These are phyloP conservation scores for Solanum paucissectum DNA, from an alignment of 257 asterid genomes.

Conservation along the genomic window DNA sequence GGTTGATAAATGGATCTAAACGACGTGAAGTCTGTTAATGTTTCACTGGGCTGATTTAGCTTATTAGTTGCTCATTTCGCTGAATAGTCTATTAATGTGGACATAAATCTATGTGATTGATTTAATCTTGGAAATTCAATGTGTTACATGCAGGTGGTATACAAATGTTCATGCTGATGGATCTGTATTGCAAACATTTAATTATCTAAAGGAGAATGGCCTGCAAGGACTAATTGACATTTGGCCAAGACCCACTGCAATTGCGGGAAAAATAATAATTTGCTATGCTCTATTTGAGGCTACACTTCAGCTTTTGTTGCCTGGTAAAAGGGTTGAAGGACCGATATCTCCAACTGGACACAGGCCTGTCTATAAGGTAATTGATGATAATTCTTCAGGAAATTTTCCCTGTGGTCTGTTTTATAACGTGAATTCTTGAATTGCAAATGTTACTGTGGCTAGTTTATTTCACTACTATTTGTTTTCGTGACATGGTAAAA, in stretches of 20 bases:
- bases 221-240: slow-evolving; percentile 53
- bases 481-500: background rate
- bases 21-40: background rate
- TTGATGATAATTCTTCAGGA: background rate
- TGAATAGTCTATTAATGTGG: background rate
- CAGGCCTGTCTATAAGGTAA: slow-evolving; percentile 82
- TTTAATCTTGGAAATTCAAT: background rate
- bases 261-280: slow-evolving; percentile 70
- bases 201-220: slow-evolving; percentile 56
- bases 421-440: background rate
- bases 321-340: slow-evolving; percentile 82
- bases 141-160: slow-evolving; percentile 66
- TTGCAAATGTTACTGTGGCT: background rate
- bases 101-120: background rate
- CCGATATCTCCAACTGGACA: slow-evolving; percentile 89
- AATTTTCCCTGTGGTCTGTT: background rate
- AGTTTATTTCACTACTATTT: background rate
- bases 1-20: background rate
- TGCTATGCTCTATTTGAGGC: slow-evolving; percentile 80
- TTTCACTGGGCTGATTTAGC: background rate
- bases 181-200: slow-evolving; percentile 57
- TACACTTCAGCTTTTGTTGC: slow-evolving; percentile 77
- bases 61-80: background rate
- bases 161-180: slow-evolving; percentile 97
- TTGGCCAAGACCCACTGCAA: slow-evolving; percentile 79